These are phyloP conservation scores for Epichloe scottii DNA, from an alignment of 2,329 filamentous ascomycete genomes.

Conservation along the genomic window DNA sequence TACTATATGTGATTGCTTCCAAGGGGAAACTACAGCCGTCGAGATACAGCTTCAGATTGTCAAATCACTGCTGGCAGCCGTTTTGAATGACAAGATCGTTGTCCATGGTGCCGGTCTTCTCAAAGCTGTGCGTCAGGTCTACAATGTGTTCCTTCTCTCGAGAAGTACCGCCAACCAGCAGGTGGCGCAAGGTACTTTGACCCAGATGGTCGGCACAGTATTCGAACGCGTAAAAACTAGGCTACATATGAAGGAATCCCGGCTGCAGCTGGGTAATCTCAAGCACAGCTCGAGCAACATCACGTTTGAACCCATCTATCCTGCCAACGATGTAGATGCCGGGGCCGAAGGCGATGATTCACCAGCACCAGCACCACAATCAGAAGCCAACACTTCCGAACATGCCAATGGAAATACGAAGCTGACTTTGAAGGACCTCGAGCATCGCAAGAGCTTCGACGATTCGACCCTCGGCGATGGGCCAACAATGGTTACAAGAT, in stretches of 20 bases:
- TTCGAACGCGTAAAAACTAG: slow-evolving; percentile 88
- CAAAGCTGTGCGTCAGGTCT: slow-evolving; percentile 94
- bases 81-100: slow-evolving; percentile 96
- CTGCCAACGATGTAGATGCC: slow-evolving; percentile 23
- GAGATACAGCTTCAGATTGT: slow-evolving; percentile 97
- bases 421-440: slow-evolving; percentile 53
- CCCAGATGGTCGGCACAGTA: slow-evolving; percentile 97
- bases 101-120: slow-evolving; percentile 92
- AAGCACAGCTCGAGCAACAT: slow-evolving; percentile 40
- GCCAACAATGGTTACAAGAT: slow-evolving; percentile 52
- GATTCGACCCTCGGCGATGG: slow-evolving; percentile 55
- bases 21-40: slow-evolving; percentile 82
- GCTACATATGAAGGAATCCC: slow-evolving; percentile 74
- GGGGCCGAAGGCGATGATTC: slow-evolving; percentile 25
- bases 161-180: slow-evolving; percentile 92
- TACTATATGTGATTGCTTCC: slow-evolving; percentile 98
- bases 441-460: slow-evolving; percentile 56
- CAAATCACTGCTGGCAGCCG: slow-evolving; percentile 88
- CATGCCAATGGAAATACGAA: slow-evolving; percentile 33
- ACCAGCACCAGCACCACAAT: slow-evolving; percentile 20
- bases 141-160: slow-evolving; percentile 96
- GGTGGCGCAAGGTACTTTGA: slow-evolving; percentile 90
- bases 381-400: slow-evolving; percentile 17
- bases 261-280: slow-evolving; percentile 43
- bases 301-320: slow-evolving; percentile 35